Conservation (phyloP, 2,329 filamentous ascomycete species). For the Cercospora sojina region DNA sequence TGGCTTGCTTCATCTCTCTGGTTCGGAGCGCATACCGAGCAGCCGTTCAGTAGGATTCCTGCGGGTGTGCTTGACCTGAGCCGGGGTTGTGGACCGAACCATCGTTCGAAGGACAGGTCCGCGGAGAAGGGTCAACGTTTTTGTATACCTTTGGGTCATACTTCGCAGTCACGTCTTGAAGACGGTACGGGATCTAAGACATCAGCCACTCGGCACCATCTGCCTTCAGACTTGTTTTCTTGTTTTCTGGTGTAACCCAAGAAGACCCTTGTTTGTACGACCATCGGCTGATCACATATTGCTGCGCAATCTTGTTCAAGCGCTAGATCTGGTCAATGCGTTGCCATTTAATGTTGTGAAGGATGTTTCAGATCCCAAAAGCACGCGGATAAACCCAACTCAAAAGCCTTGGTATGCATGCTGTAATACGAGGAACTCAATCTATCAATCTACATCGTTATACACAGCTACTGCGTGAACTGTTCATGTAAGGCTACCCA, state of each 20-base stretch:
- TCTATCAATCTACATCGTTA: neutral
- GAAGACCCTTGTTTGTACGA: neutral
- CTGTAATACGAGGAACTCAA: neutral
- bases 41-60: neutral
- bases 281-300: neutral
- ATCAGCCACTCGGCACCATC: neutral
- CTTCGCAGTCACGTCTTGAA: neutral
- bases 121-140: neutral
- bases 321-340: neutral
- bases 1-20: neutral
- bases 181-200: neutral
- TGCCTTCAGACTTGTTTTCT: neutral
- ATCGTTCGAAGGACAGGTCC: neutral
- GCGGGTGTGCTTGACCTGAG: neutral
- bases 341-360: neutral
- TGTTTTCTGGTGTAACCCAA: neutral
- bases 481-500: accelerated
- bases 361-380: neutral
- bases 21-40: neutral
- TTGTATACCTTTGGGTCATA: neutral
- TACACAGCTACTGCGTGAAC: neutral
- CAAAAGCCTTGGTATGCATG: neutral
- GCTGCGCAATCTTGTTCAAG: neutral
- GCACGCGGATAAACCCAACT: neutral
- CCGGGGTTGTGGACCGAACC: neutral